Conservation (phyloP, 805 yeast species). For the Wickerhamomyces hampshirensis region DNA sequence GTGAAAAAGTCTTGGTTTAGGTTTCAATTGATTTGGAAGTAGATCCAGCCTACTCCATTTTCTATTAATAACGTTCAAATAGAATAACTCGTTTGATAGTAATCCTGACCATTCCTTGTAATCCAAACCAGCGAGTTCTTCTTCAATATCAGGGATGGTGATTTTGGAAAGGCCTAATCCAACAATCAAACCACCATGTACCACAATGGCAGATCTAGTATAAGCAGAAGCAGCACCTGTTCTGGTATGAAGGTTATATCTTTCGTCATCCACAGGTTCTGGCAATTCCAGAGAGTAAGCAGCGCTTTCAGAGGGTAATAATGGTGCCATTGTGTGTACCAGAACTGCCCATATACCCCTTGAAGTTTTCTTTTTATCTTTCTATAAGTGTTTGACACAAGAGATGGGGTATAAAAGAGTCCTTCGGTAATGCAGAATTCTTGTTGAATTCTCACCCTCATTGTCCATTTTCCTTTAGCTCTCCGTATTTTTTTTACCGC, state of each 20-base stretch:
- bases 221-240: slow-evolving; percentile 64
- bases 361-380: no score
- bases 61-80: slow-evolving; percentile 52
- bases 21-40: slow-evolving; percentile 10
- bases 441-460: no score
- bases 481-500: no score
- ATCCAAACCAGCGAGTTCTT: slow-evolving; percentile 6
- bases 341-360: no score
- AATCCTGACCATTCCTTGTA: slow-evolving; percentile 6
- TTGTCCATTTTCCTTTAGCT: no score
- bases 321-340: slow-evolving; percentile 46
- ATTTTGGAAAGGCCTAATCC: slow-evolving; percentile 33
- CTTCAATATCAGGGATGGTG: slow-evolving; percentile 13
- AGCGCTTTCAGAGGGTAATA: slow-evolving; percentile 58
- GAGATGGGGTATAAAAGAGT: no score
- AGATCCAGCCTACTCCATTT: slow-evolving; percentile 46
- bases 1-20: slow-evolving; percentile 47
- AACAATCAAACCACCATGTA: slow-evolving; percentile 63
- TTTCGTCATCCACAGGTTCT: slow-evolving; percentile 41
- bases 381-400: no score
- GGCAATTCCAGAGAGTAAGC: slow-evolving; percentile 59
- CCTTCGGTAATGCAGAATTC: no score
- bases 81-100: slow-evolving; percentile 60
- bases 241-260: slow-evolving; percentile 52
- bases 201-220: slow-evolving; percentile 55